Evolutionary conservation across 768 basidiomycete genomes (phyloP), one percentile per base, ranked within the genome.

Genomic region (Cyclocybe aegerita): DNA sequence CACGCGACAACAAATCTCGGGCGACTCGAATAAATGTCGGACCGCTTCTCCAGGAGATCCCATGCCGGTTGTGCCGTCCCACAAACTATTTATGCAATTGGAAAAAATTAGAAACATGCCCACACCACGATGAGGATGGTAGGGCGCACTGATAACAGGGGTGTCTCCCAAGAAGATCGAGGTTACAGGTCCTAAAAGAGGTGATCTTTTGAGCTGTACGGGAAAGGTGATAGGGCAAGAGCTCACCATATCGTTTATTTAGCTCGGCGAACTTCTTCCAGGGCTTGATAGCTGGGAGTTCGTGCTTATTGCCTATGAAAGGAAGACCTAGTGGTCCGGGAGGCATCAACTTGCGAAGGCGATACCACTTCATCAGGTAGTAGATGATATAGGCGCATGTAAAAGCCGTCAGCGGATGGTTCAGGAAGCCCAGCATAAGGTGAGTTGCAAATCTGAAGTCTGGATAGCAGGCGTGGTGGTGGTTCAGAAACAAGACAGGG

Each of bases 251-350:
- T 50, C 68, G 60, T 14, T 58, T 64, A 49, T 72, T 76, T 73
- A 77, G 79, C 40, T 75, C 70, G 17, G 70, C 67, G 52, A 78
- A 80, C 58, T 71, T 75, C 29, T 65, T 59, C 79, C 79, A 81
- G 0, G 78, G 76, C 54, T 78, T 75, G 17, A 68, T 52, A 3
- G 58, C 49, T 5, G 78, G 78, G 14, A 79, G 60, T 48, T 80
- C 74, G 48, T 75, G 67, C 34, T 64, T 60, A 56, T 79, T 81
- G 0, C 79, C 78, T 17, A 79, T 66, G 42, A 65, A 68, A 2
- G 76, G 77, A 12, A 77, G 55, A 30, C 74, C 74, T 2, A 67
- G 57, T 37, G 77, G 77, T 3, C 77, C 77, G 0, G 77, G 77
- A 17, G 77, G 77, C 73, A 76, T 74, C 11, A 57, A 40, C 46